Evolutionary conservation across 2,329 filamentous ascomycete species (phyloP).

Genomic region (Aspergillus tanneri): DNA sequence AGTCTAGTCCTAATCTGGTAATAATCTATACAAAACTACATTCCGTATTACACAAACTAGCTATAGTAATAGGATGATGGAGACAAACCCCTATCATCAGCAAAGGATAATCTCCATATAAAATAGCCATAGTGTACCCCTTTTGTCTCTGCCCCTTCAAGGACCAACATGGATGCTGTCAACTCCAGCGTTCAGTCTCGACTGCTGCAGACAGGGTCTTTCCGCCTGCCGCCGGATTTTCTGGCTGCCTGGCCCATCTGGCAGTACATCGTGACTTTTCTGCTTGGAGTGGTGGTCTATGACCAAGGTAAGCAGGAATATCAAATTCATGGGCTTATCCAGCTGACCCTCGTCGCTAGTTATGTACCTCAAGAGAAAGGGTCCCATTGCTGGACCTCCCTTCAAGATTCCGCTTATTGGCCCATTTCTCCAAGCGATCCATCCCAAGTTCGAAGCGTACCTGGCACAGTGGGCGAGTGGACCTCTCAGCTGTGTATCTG

Average conservation of each 20-base stretch:
- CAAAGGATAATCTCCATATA: no score
- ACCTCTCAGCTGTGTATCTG: slow-evolving; percentile 86
- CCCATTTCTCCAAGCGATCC: slow-evolving; percentile 79
- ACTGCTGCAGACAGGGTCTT: slow-evolving; percentile 9
- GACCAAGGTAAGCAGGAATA: slow-evolving; percentile 65
- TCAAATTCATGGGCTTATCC: background rate
- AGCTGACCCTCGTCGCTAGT: slow-evolving; percentile 46
- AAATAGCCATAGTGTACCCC: no score
- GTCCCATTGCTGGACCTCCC: slow-evolving; percentile 66
- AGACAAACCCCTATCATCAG: no score
- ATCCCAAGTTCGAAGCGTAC: slow-evolving; percentile 83
- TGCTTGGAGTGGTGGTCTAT: slow-evolving; percentile 69
- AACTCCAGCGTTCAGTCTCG: slow-evolving; percentile 14
- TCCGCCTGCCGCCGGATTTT: background rate
- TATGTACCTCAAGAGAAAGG: slow-evolving; percentile 67
- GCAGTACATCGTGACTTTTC: slow-evolving; percentile 49
- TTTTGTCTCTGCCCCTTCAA: background rate
- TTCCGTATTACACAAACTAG: background rate
- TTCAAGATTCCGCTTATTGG: slow-evolving; percentile 77
- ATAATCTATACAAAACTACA: background rate
- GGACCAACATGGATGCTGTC: slow-evolving; percentile 9
- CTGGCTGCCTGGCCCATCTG: slow-evolving; percentile 42
- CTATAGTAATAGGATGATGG: no score
- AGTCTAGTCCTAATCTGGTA: slow-evolving; percentile 26
- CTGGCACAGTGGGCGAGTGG: slow-evolving; percentile 82